Percentiles rank a stretch among this genome's conserved stretches.
Conservation (phyloP, 805 yeast species). For the Candida odintsovae region DNA sequence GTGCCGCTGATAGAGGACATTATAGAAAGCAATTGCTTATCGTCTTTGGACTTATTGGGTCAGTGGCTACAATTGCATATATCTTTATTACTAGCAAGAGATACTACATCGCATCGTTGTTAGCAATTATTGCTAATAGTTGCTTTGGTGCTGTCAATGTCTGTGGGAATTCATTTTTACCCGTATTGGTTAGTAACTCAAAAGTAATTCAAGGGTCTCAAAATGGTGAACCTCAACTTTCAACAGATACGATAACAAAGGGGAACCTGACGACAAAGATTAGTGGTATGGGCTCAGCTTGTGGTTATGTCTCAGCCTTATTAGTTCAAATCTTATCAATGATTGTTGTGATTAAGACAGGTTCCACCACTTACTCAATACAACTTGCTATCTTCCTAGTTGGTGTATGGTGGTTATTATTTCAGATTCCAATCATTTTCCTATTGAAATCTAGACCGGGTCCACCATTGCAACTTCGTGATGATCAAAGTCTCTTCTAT, state of each 20-base stretch:
- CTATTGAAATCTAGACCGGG: conserved; percentile 43
- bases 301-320: conserved; percentile 66
- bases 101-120: conserved; percentile 46
- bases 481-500: conserved; percentile 8
- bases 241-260: background rate
- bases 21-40: conserved; percentile 53
- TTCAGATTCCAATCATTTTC: conserved; percentile 55
- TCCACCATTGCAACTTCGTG: conserved; percentile 25
- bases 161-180: conserved; percentile 71
- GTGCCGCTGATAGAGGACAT: conserved; percentile 60
- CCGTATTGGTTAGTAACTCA: conserved; percentile 48
- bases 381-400: conserved; percentile 57
- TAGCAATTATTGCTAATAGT: conserved; percentile 59
- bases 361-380: conserved; percentile 36
- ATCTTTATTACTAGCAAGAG: conserved; percentile 31
- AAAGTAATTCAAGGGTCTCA: conserved; percentile 14
- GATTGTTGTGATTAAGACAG: conserved; percentile 36
- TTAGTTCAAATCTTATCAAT: conserved; percentile 60
- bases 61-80: conserved; percentile 44
- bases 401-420: conserved; percentile 74
- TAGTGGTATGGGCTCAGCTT: conserved; percentile 65
- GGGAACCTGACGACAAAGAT: conserved; percentile 44
- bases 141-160: conserved; percentile 76
- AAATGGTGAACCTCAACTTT: conserved; percentile 1
- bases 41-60: conserved; percentile 54